A percentile compares a stretch with the other conserved stretches of the same genome.
Evolutionary conservation across 441 rosid species (phyloP).

Genomic region (Erodium chrysanthum): DNA sequence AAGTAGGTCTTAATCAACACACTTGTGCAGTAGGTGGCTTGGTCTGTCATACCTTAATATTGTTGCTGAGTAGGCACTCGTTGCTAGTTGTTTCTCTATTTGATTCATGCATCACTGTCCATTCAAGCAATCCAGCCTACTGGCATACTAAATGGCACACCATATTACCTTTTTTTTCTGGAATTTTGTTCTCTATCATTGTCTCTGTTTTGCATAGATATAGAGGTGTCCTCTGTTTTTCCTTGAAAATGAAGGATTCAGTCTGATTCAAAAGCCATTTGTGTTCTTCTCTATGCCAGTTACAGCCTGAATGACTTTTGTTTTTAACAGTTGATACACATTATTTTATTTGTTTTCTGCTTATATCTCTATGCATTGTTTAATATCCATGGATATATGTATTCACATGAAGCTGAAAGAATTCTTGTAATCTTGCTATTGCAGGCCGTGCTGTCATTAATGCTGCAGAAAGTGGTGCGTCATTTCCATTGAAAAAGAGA

Average conservation of each 20-base stretch:
- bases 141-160: neutral
- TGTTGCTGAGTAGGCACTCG: neutral
- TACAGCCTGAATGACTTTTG: neutral
- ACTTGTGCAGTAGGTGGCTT: neutral
- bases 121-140: neutral
- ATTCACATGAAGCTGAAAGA: slow-evolving; percentile 1
- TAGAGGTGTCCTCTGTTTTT: neutral
- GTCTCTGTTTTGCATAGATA: neutral
- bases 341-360: too few species aligned
- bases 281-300: neutral
- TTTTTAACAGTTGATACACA: neutral
- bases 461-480: slow-evolving; percentile 83
- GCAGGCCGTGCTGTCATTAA: slow-evolving; percentile 90
- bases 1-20: neutral
- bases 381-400: neutral
- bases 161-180: neutral
- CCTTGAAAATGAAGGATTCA: neutral
- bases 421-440: slow-evolving; percentile 18
- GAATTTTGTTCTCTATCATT: neutral
- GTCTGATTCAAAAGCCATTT: neutral
- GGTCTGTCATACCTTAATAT: neutral
- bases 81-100: neutral
- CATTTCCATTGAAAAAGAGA: slow-evolving; percentile 83
- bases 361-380: neutral
- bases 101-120: neutral